phyloP scores from a whole-genome alignment of 257 asterid species.

The Parsonsia alboflavescens region DNA sequence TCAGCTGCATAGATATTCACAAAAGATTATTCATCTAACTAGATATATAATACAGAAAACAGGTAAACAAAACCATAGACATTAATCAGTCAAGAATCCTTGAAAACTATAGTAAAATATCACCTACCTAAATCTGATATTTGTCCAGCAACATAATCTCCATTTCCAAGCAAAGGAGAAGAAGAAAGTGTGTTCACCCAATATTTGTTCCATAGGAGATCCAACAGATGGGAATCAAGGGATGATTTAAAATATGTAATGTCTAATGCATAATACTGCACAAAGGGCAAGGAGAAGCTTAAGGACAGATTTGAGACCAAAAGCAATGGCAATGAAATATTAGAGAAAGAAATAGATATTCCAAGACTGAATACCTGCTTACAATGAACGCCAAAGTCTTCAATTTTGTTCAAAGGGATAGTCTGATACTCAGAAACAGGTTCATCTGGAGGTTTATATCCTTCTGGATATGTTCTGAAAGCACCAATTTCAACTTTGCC shows the following conservation, averaged over 20 bases:
- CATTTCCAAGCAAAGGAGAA: conserved; percentile 96
- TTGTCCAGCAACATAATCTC: conserved; percentile 98
- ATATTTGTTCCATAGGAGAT: conserved; percentile 91
- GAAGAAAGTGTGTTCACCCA: conserved; percentile 99
- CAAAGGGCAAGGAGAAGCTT: neutral
- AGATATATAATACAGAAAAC: neutral
- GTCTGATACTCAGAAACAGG: conserved; percentile 96
- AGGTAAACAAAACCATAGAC: neutral
- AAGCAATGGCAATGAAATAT: neutral
- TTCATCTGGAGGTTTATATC: conserved; percentile 93
- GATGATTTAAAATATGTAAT: conserved; percentile 95
- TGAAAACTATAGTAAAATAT: neutral
- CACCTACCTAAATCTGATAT: conserved; percentile 85
- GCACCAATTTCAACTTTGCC: conserved; percentile 99
- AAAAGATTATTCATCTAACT: neutral
- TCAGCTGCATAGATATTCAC: conserved; percentile 55
- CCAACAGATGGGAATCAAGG: conserved; percentile 87
- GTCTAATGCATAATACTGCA: conserved; percentile 90
- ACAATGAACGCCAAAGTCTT: conserved; percentile 98
- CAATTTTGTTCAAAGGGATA: conserved; percentile 92
- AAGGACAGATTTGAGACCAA: neutral
- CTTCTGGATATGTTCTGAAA: conserved; percentile 91
- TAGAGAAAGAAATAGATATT: neutral
- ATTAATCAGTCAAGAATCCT: neutral
- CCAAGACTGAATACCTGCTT: conserved; percentile 59